A percentile compares a stretch with the other conserved stretches of the same genome.
These are phyloP conservation scores for Sugiyamaella floridensis DNA, from an alignment of 805 yeast species.

Conservation along the genomic window DNA sequence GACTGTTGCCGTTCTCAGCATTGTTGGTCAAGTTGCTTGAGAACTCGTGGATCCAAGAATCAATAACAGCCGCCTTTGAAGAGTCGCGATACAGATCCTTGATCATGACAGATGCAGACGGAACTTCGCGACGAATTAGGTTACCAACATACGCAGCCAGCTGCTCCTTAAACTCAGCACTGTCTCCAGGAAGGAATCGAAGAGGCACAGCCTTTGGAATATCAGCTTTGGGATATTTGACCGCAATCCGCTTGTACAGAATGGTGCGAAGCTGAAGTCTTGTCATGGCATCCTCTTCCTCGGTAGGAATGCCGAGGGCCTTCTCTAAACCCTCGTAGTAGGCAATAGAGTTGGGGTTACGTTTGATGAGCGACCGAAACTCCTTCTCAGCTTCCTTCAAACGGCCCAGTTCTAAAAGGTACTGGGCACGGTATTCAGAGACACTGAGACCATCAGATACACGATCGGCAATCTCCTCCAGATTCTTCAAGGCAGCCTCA, in stretches of 20 bases:
- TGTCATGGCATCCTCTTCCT: conserved; percentile 26
- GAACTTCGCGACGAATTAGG: conserved; percentile 74
- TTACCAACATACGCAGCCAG: conserved; percentile 49
- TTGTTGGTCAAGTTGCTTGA: conserved; percentile 22
- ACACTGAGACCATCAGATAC: conserved; percentile 54
- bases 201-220: conserved; percentile 75
- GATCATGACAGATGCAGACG: conserved; percentile 80
- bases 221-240: conserved; percentile 77
- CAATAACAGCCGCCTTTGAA: conserved; percentile 39
- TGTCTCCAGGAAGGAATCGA: conserved; percentile 35
- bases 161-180: conserved; percentile 39
- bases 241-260: conserved; percentile 58
- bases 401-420: conserved; percentile 51
- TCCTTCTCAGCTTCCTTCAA: conserved; percentile 58
- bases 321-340: conserved; percentile 65
- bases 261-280: conserved; percentile 34
- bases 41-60: conserved; percentile 47
- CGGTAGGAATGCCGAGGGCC: conserved; percentile 49
- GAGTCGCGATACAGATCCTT: conserved; percentile 63
- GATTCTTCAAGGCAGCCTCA: conserved; percentile 53
- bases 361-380: conserved; percentile 62
- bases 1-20: conserved; percentile 1
- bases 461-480: conserved; percentile 47
- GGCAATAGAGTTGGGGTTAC: conserved; percentile 73
- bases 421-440: conserved; percentile 60